Conservation (phyloP, 495 filamentous ascomycete genomes). For the Talaromyces proteolyticus region DNA sequence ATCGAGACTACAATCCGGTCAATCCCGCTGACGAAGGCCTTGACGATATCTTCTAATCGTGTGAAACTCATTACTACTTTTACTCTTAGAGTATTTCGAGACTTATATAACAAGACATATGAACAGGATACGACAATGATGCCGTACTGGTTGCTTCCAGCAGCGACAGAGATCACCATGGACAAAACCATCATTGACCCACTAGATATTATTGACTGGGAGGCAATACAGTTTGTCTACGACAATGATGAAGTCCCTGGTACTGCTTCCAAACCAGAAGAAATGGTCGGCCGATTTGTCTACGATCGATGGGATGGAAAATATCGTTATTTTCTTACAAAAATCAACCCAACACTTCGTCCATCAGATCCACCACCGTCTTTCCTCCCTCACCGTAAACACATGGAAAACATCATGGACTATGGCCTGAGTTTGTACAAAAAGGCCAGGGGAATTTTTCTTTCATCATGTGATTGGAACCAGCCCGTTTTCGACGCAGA, state of each 20-base stretch:
- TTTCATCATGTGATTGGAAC: constrained; percentile 42
- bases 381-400: constrained; percentile 38
- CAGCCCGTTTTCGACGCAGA: constrained; percentile 79
- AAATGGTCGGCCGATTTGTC: constrained; percentile 60
- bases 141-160: constrained; percentile 81
- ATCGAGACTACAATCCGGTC: constrained; percentile 52
- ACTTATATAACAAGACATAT: constrained; percentile 86
- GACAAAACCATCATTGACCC: constrained; percentile 11
- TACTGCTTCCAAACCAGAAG: constrained; percentile 45
- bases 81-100: constrained; percentile 71
- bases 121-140: constrained; percentile 55
- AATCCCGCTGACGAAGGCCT: constrained; percentile 21
- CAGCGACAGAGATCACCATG: constrained; percentile 15
- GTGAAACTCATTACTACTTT: constrained; percentile 56
- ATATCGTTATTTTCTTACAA: constrained; percentile 40
- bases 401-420: constrained; percentile 57
- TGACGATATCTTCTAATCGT: constrained; percentile 34
- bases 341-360: constrained; percentile 27
- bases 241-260: constrained; percentile 49
- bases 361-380: constrained; percentile 50
- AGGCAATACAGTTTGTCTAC: constrained; percentile 45
- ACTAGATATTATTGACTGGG: constrained; percentile 60
- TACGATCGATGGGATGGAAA: constrained; percentile 69
- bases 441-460: constrained; percentile 38
- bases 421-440: constrained; percentile 57